Conservation (phyloP, 1,284 basidiomycete species). For the Cystobasidium sp. region DNA sequence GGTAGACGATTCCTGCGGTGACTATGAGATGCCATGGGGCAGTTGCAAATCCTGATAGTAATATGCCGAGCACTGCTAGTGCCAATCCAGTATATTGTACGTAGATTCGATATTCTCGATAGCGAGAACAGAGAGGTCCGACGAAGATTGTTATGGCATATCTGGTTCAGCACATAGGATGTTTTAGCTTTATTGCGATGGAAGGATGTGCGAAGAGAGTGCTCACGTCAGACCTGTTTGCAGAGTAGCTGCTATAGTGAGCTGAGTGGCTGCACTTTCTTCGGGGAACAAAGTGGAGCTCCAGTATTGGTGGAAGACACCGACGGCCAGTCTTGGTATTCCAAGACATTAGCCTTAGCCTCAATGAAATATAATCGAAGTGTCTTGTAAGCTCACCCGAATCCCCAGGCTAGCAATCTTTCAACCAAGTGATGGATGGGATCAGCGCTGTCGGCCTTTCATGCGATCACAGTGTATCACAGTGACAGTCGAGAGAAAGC, state of each 20-base stretch:
- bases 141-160: slow-evolving; percentile 3
- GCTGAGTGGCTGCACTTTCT: not conserved
- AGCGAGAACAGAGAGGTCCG: slow-evolving; percentile 9
- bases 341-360: not conserved
- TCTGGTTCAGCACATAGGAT: not conserved
- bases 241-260: slow-evolving; percentile 3
- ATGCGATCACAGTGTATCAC: too few species aligned
- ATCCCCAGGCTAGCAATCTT: slow-evolving; percentile 19
- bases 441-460: too few species aligned
- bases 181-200: not conserved
- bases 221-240: slow-evolving; percentile 51
- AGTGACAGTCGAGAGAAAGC: too few species aligned
- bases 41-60: slow-evolving; percentile 55
- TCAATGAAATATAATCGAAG: not conserved
- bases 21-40: slow-evolving; percentile 57
- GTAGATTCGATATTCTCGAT: slow-evolving; percentile 1
- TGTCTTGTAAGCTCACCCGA: not conserved
- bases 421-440: not conserved
- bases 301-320: slow-evolving; percentile 28
- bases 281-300: slow-evolving; percentile 23
- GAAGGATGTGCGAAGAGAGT: not conserved
- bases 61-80: slow-evolving; percentile 46
- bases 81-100: slow-evolving; percentile 10
- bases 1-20: slow-evolving; percentile 56
- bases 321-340: not conserved